Percentiles rank a stretch among this genome's conserved stretches.
Evolutionary conservation across 2,329 filamentous ascomycete species (phyloP).

Genomic region (Ophiobolus disseminans): DNA sequence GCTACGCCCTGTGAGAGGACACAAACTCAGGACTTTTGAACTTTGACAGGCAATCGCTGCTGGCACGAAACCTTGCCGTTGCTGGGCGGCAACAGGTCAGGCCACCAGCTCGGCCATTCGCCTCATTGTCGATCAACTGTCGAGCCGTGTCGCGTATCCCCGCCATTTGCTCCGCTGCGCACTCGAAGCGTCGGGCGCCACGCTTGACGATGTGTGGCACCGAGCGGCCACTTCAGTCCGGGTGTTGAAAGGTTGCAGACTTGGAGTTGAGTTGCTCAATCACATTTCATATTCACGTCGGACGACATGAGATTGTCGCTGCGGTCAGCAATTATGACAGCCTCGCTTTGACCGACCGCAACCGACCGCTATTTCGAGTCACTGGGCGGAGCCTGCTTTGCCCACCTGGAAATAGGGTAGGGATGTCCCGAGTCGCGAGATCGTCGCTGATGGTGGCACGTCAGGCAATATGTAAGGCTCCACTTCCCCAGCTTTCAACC

Average conservation of each 20-base stretch:
- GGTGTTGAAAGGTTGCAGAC: conserved; percentile 3
- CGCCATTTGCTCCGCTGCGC: conserved; percentile 16
- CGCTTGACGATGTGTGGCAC: background rate
- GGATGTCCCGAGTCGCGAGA: background rate
- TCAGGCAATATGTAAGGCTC: conserved; percentile 8
- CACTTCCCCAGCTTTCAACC: background rate
- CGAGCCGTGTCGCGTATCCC: background rate
- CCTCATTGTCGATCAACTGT: conserved; percentile 1
- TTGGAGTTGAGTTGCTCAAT: conserved; percentile 3
- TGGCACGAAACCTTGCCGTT: background rate
- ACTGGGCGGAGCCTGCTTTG: conserved; percentile 7
- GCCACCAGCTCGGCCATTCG: background rate
- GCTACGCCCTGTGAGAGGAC: background rate
- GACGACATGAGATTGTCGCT: conserved; percentile 20
- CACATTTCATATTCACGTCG: background rate
- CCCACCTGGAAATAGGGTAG: conserved; percentile 6
- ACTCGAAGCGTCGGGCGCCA: conserved; percentile 8
- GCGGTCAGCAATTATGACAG: conserved; percentile 23
- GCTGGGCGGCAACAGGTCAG: background rate
- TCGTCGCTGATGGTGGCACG: conserved; percentile 4
- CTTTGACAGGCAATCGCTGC: background rate
- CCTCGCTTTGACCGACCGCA: conserved; percentile 22
- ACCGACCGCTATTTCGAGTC: conserved; percentile 20
- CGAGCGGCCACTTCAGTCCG: background rate
- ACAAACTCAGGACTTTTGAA: background rate